These are phyloP conservation scores for Cryphonectria naterciae DNA, from an alignment of 2,329 filamentous ascomycete species.

Conservation along the genomic window DNA sequence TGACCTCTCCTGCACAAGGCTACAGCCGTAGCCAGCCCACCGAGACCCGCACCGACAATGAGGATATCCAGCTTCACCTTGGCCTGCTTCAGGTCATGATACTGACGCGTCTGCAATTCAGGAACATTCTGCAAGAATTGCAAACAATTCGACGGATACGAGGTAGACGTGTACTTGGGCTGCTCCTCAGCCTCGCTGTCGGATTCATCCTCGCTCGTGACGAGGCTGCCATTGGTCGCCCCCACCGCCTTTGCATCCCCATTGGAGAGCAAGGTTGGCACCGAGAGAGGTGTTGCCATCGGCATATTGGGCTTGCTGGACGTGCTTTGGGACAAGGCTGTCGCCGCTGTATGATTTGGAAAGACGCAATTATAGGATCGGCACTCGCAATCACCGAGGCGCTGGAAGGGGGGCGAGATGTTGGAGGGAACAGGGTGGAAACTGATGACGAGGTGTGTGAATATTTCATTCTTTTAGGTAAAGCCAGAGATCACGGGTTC, in stretches of 20 bases:
- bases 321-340: not conserved
- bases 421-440: not conserved
- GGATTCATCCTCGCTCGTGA: not conserved
- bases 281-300: slow-evolving; percentile 9
- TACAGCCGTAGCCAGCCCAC: slow-evolving; percentile 46
- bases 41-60: slow-evolving; percentile 47
- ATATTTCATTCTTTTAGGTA: slow-evolving; percentile 12
- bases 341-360: not conserved
- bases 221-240: slow-evolving; percentile 5
- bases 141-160: slow-evolving; percentile 27
- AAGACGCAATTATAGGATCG: slow-evolving; percentile 18
- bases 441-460: slow-evolving; percentile 4
- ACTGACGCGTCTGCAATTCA: not conserved
- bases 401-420: not conserved
- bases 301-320: slow-evolving; percentile 10
- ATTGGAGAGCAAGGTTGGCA: not conserved
- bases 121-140: slow-evolving; percentile 7
- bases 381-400: slow-evolving; percentile 20
- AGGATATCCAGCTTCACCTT: slow-evolving; percentile 33
- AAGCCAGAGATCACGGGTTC: not conserved
- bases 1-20: slow-evolving; percentile 43
- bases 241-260: not conserved
- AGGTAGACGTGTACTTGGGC: slow-evolving; percentile 17
- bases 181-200: not conserved
- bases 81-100: slow-evolving; percentile 5